phyloP scores from a whole-genome alignment of 139 green algal genomes.

The Chlorella sp. region DNA sequence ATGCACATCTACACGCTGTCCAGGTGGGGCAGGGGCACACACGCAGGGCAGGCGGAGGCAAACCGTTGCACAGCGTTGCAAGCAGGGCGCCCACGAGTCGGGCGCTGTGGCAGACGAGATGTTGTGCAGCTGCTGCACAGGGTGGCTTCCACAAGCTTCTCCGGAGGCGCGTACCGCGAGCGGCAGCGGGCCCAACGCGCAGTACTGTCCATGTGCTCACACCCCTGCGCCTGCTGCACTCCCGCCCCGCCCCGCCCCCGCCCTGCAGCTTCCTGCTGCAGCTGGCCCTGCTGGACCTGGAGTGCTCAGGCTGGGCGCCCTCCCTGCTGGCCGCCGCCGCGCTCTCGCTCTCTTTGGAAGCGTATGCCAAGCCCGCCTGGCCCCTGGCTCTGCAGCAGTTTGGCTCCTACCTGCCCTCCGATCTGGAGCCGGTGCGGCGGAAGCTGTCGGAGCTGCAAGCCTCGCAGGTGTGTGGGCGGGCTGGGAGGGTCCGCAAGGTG shows the following conservation, averaged over 20 bases:
- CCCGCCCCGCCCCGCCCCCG: not conserved
- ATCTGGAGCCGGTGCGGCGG: constrained; percentile 34
- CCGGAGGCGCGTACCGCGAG: too few relatives aligned
- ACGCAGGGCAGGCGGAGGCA: not conserved
- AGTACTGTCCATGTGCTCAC: not conserved
- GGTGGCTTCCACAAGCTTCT: not conserved
- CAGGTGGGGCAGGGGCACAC: constrained; percentile 41
- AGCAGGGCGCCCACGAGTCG: too few relatives aligned
- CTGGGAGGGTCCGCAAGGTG: not conserved
- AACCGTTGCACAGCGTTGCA: too few relatives aligned
- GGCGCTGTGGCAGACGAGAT: too few relatives aligned
- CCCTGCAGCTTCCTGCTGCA: constrained; percentile 67
- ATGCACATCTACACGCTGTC: constrained; percentile 75
- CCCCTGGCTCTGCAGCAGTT: constrained; percentile 59
- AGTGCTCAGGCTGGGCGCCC: constrained; percentile 33
- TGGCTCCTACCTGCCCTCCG: constrained; percentile 51
- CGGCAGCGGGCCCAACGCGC: too few relatives aligned
- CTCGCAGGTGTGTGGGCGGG: not conserved
- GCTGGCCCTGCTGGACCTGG: constrained; percentile 62
- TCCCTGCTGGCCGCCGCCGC: constrained; percentile 59
- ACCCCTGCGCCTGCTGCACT: not conserved
- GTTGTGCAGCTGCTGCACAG: too few relatives aligned
- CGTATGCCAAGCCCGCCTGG: constrained; percentile 57
- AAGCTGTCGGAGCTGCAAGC: constrained; percentile 50
- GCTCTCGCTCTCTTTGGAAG: constrained; percentile 49